Base-by-base conservation (phyloP, 2,329 filamentous ascomycete species). In the Colletotrichum lini region DNA sequence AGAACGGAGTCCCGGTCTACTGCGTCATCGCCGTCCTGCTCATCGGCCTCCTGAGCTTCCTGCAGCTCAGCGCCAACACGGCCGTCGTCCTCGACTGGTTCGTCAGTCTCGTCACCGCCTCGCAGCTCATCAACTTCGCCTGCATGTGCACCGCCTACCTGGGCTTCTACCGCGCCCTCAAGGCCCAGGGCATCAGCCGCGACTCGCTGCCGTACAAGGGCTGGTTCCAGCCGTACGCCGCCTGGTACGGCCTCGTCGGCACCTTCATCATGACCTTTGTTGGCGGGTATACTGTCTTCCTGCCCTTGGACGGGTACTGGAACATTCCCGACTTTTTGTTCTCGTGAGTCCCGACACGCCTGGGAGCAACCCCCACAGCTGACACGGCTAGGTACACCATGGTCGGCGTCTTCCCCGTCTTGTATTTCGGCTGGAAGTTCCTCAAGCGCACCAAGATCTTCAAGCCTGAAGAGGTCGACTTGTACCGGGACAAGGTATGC, bases 251-350 rank as follows among this genome's bases (percentile, higher is more conserved):
- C 0, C 81, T 94, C 7, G 78, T 83, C 0, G 89, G 88, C 35
- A 93, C 90, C 1, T 88, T 89, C 59, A 79, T 93, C 73, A 95
- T 96, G 91, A 88, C 91, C 0, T 90, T 95, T 75, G 90, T 95
- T 1, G 90, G 92, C 10, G 93, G 93, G 0, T 96, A 95, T 73
- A 87, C 91, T 0, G 92, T 95, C 1, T 96, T 96, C 76, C 79
- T 95, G 56, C 90, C 92, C 0, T 23, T 81, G 1, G 77, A 81
- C 0, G 84, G 87, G 0, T 85, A 87, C 5, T 96, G 92, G 93
- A 86, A 89, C 70, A 78, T 92, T 0, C 87, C 91, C 8, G 90
- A 88, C 8, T 96, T 96, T 78, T 80, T 96, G 38, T 94, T 94
- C 80, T 92, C 90, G 80, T 90, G 75, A 83, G 86, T 83, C 23